Conservation (phyloP, 164 flowering plant genomes). For the Dillenia suffruticosa region DNA sequence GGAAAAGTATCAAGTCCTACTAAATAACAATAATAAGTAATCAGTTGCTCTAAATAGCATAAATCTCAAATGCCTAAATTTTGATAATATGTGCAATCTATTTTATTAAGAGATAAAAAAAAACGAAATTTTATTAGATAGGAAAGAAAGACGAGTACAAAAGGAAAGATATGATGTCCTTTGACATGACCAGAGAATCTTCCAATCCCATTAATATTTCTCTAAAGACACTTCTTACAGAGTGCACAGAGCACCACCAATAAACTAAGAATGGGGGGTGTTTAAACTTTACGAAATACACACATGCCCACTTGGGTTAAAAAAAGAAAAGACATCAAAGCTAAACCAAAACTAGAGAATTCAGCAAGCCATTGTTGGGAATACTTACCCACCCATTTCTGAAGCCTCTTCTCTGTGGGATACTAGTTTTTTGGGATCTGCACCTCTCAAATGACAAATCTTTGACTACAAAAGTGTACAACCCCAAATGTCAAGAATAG, state of each 20-base stretch:
- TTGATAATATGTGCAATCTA: no score
- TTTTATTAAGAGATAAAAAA: not conserved
- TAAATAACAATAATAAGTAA: no score
- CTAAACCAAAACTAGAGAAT: not conserved
- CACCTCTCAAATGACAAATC: slow-evolving; percentile 57
- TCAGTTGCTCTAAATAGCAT: no score
- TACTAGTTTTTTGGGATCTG: slow-evolving; percentile 42
- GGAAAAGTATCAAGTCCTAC: no score
- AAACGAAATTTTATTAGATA: not conserved
- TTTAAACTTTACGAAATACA: not conserved
- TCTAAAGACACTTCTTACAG: no score
- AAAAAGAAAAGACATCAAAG: not conserved
- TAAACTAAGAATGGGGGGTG: no score
- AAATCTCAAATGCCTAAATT: no score
- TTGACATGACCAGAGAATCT: not conserved
- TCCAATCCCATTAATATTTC: not conserved
- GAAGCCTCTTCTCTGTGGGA: slow-evolving; percentile 67
- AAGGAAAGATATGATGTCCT: not conserved
- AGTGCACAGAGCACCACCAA: no score
- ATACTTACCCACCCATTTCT: slow-evolving; percentile 97
- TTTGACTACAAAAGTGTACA: slow-evolving; percentile 53
- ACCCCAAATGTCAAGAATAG: not conserved
- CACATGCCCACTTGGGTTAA: not conserved
- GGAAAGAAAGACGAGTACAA: not conserved
- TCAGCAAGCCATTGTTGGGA: not conserved